phyloP scores from a whole-genome alignment of 495 filamentous ascomycete species.

The Talaromyces trachyspermus region DNA sequence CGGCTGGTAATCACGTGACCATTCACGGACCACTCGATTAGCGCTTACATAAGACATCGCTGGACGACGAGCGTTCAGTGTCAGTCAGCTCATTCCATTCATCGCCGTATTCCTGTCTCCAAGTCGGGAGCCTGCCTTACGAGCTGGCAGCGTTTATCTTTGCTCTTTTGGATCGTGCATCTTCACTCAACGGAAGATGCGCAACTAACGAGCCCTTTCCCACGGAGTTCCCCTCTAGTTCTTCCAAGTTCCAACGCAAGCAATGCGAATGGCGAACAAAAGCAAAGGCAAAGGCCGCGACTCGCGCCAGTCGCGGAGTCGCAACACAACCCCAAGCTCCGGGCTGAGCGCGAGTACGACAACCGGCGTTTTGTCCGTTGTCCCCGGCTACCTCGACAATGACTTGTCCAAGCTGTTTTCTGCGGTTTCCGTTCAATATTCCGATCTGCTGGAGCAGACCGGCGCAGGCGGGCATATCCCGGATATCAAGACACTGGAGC shows the following conservation, averaged over 20 bases:
- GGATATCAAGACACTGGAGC: slow-evolving; percentile 64
- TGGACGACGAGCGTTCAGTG: too few relatives aligned
- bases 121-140: too few relatives aligned
- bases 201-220: too few relatives aligned
- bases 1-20: neutral
- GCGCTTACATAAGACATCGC: neutral
- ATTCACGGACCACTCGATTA: neutral
- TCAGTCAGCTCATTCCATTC: neutral
- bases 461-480: slow-evolving; percentile 60
- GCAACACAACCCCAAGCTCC: slow-evolving; percentile 77
- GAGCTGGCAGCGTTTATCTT: too few relatives aligned
- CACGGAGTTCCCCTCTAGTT: too few relatives aligned
- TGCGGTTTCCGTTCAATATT: slow-evolving; percentile 54
- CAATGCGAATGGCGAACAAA: slow-evolving; percentile 50
- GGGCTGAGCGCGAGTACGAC: slow-evolving; percentile 39
- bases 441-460: slow-evolving; percentile 63
- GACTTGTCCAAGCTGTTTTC: slow-evolving; percentile 56
- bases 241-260: too few relatives aligned
- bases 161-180: too few relatives aligned
- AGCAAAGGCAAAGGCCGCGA: slow-evolving; percentile 69
- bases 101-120: neutral
- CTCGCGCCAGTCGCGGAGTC: slow-evolving; percentile 67
- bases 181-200: too few relatives aligned
- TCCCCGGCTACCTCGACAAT: slow-evolving; percentile 52
- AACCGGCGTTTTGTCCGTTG: slow-evolving; percentile 44